Evolutionary conservation across 495 filamentous ascomycete genomes (phyloP).

Genomic region (Oleoguttula mirabilis): DNA sequence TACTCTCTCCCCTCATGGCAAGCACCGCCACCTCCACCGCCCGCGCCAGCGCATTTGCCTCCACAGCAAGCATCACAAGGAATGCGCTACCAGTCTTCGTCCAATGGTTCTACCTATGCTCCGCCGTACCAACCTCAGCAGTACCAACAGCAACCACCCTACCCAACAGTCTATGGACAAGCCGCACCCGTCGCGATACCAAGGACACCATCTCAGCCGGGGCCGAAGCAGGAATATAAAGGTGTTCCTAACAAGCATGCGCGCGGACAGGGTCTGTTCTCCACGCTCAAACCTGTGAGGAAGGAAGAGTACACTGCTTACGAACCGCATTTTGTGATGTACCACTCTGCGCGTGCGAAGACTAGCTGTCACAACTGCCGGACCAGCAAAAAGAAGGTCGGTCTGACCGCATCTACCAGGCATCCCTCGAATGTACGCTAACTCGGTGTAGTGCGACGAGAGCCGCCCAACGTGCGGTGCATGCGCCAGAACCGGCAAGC

Average conservation of each 20-base stretch:
- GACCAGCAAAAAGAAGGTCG: conserved; percentile 9
- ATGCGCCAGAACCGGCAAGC: conserved; percentile 3
- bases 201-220: background rate
- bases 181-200: conserved; percentile 6
- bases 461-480: conserved; percentile 2
- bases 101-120: background rate
- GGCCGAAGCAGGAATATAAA: background rate
- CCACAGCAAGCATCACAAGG: too few species aligned
- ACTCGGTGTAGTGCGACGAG: conserved; percentile 13
- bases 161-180: background rate
- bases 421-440: too few species aligned
- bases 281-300: conserved; percentile 7
- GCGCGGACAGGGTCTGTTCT: conserved; percentile 7
- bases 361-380: conserved; percentile 11
- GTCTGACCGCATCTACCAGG: too few species aligned
- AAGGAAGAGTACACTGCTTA: background rate
- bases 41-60: background rate
- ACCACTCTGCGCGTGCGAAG: conserved; percentile 1
- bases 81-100: too few species aligned
- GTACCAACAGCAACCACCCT: too few species aligned
- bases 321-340: conserved; percentile 5
- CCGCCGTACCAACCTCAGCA: conserved; percentile 9
- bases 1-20: conserved; percentile 18
- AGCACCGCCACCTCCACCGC: conserved; percentile 2
- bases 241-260: background rate